Evolutionary conservation across 2,329 filamentous ascomycete species (phyloP).

Genomic region (Scedosporium apiospermum): DNA sequence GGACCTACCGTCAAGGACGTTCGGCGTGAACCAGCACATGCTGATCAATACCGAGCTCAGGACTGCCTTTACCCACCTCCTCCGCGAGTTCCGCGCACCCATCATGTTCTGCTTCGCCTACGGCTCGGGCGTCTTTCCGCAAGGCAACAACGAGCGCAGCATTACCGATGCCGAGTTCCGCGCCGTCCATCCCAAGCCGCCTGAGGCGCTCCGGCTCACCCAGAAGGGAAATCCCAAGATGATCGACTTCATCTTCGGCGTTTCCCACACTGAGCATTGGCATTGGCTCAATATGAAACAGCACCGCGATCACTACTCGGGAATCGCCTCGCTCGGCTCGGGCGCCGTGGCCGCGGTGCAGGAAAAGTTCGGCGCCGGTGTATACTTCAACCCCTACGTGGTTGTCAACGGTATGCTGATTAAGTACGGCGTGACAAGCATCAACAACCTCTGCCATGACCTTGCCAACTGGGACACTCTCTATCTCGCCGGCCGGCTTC

Average conservation of each 20-base stretch:
- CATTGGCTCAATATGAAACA: slow-evolving; percentile 86
- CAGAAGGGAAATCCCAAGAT: slow-evolving; percentile 88
- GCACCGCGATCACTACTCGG: slow-evolving; percentile 88
- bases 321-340: slow-evolving; percentile 72
- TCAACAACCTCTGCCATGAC: slow-evolving; percentile 80
- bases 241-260: slow-evolving; percentile 97
- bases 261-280: slow-evolving; percentile 92
- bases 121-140: slow-evolving; percentile 91
- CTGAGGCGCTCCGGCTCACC: slow-evolving; percentile 69
- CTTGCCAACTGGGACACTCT: slow-evolving; percentile 87
- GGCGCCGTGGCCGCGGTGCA: slow-evolving; percentile 78
- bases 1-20: slow-evolving; percentile 42
- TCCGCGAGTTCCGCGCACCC: slow-evolving; percentile 86
- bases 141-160: slow-evolving; percentile 44
- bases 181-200: slow-evolving; percentile 72
- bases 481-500: slow-evolving; percentile 90
- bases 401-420: slow-evolving; percentile 92
- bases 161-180: slow-evolving; percentile 47
- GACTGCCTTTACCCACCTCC: slow-evolving; percentile 73
- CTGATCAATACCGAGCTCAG: slow-evolving; percentile 94
- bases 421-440: slow-evolving; percentile 95
- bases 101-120: slow-evolving; percentile 97
- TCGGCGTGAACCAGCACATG: slow-evolving; percentile 95
- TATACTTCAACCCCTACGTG: slow-evolving; percentile 96
- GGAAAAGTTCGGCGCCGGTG: slow-evolving; percentile 80